Evolutionary conservation across 1,139 yeast species (phyloP).

Genomic region (Saccharomyces hybrid): DNA sequence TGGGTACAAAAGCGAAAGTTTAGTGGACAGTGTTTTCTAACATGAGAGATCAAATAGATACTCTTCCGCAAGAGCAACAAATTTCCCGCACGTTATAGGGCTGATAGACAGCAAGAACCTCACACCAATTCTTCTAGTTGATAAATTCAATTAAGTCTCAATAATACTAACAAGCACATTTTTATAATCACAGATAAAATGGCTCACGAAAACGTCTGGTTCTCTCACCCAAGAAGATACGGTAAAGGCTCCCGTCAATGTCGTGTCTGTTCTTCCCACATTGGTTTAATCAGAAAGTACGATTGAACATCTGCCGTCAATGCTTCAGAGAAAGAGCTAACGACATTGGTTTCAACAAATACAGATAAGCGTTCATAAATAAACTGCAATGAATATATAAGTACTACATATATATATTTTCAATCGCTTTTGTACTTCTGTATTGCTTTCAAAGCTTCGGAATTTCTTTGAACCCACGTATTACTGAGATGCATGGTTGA

Average conservation of each 20-base stretch:
- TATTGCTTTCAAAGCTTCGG: background rate
- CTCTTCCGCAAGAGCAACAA: background rate
- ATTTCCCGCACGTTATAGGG: background rate
- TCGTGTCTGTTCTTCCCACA: slow-evolving; percentile 98
- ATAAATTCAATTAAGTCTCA: background rate
- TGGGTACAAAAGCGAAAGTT: background rate
- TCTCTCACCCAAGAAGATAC: slow-evolving; percentile 99
- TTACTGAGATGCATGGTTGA: background rate
- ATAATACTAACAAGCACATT: background rate
- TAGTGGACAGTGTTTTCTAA: background rate
- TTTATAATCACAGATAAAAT: slow-evolving; percentile 35
- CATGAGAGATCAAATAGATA: background rate
- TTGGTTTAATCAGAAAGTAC: slow-evolving; percentile 99
- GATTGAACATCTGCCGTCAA: slow-evolving; percentile 99
- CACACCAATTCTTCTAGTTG: background rate
- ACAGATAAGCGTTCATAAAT: slow-evolving; percentile 55
- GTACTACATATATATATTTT: background rate
- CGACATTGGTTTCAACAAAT: slow-evolving; percentile 99
- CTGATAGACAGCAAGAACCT: background rate
- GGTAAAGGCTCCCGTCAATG: slow-evolving; percentile 99
- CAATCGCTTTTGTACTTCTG: background rate
- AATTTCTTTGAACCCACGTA: background rate
- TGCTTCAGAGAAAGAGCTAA: slow-evolving; percentile 99
- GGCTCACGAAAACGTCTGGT: slow-evolving; percentile 99
- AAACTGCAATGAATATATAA: background rate